phyloP scores from a whole-genome alignment of 2,329 filamentous ascomycete genomes.

The Tolypocladium album region DNA sequence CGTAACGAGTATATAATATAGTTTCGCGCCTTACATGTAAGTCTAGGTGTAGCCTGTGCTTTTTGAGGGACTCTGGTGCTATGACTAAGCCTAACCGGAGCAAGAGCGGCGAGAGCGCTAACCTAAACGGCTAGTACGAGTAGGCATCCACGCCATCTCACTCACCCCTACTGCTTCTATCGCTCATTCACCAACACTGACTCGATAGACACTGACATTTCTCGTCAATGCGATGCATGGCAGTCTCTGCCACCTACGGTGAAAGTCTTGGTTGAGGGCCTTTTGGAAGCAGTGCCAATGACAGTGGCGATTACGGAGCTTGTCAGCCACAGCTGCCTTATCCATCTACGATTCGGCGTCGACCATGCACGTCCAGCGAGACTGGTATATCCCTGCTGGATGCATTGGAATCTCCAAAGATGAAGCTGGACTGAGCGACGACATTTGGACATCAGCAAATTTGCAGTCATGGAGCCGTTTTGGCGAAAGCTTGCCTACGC shows the following conservation, averaged over 20 bases:
- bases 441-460: slow-evolving; percentile 6
- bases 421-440: slow-evolving; percentile 5
- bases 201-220: too few species aligned
- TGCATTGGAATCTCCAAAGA: slow-evolving; percentile 20
- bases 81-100: too few species aligned
- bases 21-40: too few species aligned
- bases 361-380: slow-evolving; percentile 7
- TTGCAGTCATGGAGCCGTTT: slow-evolving; percentile 14
- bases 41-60: too few species aligned
- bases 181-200: background rate
- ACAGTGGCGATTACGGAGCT: background rate
- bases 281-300: background rate
- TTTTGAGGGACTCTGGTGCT: too few species aligned
- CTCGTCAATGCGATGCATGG: background rate
- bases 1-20: too few species aligned
- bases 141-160: background rate
- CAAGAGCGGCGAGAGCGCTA: too few species aligned
- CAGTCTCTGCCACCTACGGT: background rate
- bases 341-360: background rate
- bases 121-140: background rate
- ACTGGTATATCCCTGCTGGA: slow-evolving; percentile 29
- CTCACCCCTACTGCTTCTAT: background rate
- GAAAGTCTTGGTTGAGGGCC: background rate
- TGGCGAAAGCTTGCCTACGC: background rate
- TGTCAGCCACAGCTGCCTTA: background rate